Base-by-base conservation (phyloP, 1,139 yeast genomes). In the Yamadazyma friedrichii region DNA sequence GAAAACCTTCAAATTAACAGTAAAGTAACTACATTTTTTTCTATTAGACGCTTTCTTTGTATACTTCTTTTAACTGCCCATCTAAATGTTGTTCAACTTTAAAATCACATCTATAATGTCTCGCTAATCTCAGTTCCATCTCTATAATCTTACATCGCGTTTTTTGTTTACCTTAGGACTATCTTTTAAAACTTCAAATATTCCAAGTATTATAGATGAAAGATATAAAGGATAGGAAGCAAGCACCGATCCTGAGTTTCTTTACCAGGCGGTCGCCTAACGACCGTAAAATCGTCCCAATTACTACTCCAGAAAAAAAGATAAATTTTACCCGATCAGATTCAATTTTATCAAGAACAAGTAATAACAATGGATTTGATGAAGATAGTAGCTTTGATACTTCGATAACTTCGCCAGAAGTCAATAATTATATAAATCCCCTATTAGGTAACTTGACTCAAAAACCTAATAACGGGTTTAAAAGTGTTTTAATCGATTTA, bases 401-500 rank as follows among this genome's bases (percentile, higher is more conserved):
- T 4, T 64, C 69, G 2, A 52, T 62, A 40, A 66, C 49, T 9
- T 61, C 66, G 1, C 65, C 67, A 13, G 69, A 63, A 35, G 42
- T 62, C 8, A 53, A 51, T 32, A 64, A 63, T 43, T 63, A 63
- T 45, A 47, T 52, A 31, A 58, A 55, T 38, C 61, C 64, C 2
- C 35, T 47, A 11, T 42, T 61, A 20, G 40, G 36, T 42, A 56
- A 9, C 42, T 46, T 38, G 10, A 11, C 17, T 25, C 10, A 35
- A 24, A 16, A 32, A 22, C 33, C 33, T 2, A 32, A 34, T 9
- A 13, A 26, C 13, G 20, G 22, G 3, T 15, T 30, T 11, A 33
- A 36, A 10, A 31, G 35, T 11, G 39, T 38, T 6, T 29, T 44
- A 29, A 35, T 51, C 12, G 54, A 51, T 36, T 40, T 48, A 30